Evolutionary conservation across 1,284 basidiomycete genomes (phyloP), one percentile per base, ranked within the genome.

Genomic region (Neotropicomus parvogracilis): DNA sequence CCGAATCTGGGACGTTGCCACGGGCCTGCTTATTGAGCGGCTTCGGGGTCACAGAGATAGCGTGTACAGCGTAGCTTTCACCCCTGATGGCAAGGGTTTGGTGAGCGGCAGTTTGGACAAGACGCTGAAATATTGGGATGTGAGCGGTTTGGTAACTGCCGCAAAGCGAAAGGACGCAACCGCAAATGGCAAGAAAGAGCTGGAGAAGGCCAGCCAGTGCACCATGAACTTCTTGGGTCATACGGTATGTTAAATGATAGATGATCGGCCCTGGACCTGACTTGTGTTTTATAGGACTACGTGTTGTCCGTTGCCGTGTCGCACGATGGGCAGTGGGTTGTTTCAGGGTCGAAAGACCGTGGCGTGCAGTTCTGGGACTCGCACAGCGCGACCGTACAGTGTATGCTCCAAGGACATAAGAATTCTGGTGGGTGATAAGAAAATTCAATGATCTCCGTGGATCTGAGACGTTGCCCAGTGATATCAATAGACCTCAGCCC

Each of bases 291-390:
- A 33, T 46, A 84, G 78, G 88, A 91, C 64, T 90, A 88, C 59
- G 88, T 91, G 16, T 71, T 91, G 26, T 82, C 81, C 13, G 85
- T 89, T 32, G 86, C 88, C 19, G 86, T 91, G 49, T 87, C 86
- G 19, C 85, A 88, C 48, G 91, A 95, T 65, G 87, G 87, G 20
- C 79, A 84, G 54, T 95, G 88, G 85, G 83, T 95, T 55, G 89
- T 92, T 3, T 91, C 89, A 17, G 91, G 91, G 20, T 92, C 89
- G 17, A 95, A 95, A 66, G 93, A 97, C 68, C 81, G 91, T 19
- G 84, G 85, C 2, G 89, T 95, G 31, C 85, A 90, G 65, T 88
- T 93, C 64, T 95, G 91, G 91, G 88, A 95, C 62, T 80, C 86
- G 14, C 74, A 75, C 51, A 81, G 77, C 6, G 88, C 82, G 2